Percentiles rank a stretch among this genome's conserved stretches.
Evolutionary conservation across 148 eudicot species (phyloP).

Genomic region (Diospyros kaki): DNA sequence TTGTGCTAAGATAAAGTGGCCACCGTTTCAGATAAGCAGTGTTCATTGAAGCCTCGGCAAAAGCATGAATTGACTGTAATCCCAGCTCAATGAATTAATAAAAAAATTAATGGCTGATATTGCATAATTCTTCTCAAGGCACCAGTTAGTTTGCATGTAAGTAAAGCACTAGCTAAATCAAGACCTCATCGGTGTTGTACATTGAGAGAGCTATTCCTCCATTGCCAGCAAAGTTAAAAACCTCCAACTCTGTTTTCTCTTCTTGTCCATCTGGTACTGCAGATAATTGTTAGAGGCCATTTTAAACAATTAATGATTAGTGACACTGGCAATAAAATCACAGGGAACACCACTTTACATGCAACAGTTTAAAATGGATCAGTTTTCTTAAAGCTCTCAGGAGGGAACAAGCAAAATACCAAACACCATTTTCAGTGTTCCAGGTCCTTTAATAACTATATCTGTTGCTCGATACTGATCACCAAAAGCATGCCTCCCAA

Average conservation of each 20-base stretch:
- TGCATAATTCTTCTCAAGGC: neutral
- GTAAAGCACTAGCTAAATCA: neutral
- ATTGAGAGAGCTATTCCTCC: constrained; percentile 60
- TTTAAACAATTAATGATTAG: neutral
- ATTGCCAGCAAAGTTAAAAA: constrained; percentile 59
- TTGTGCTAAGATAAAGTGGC: constrained; percentile 71
- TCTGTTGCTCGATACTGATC: constrained; percentile 88
- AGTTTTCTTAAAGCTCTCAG: too few species aligned
- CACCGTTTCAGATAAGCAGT: constrained; percentile 49
- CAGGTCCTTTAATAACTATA: constrained; percentile 69
- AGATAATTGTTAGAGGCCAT: neutral
- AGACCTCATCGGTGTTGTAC: constrained; percentile 65
- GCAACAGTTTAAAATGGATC: too few species aligned
- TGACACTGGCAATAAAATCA: too few species aligned
- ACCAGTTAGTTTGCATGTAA: neutral
- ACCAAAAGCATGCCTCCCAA: constrained; percentile 92
- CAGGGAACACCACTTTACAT: too few species aligned
- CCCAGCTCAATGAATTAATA: neutral
- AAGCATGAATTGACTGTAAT: constrained; percentile 46
- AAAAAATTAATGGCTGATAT: neutral
- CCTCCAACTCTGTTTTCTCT: constrained; percentile 64
- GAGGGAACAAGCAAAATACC: constrained; percentile 23
- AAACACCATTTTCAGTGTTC: constrained; percentile 77
- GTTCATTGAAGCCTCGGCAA: constrained; percentile 69
- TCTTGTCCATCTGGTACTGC: constrained; percentile 72